A percentile compares a stretch with the other conserved stretches of the same genome.
Evolutionary conservation across 139 green algal species (phyloP).

Genomic region (Asterochloris erici): DNA sequence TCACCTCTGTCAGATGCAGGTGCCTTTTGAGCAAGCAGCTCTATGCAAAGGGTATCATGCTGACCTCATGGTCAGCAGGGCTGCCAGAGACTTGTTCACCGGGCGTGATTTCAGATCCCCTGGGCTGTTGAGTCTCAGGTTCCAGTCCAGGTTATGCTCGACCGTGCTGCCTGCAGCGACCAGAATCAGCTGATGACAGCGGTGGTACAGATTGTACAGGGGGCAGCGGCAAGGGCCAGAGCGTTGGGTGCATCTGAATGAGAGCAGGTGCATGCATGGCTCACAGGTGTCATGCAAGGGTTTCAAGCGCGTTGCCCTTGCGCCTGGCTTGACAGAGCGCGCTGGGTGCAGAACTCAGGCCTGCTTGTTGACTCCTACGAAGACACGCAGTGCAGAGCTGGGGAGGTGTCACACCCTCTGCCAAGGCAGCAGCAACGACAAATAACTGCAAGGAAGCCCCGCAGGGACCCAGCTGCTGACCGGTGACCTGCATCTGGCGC

Average conservation of each 20-base stretch:
- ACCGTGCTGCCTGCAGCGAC: conserved; percentile 35
- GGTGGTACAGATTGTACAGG: not conserved
- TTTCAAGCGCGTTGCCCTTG: not conserved
- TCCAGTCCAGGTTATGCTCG: conserved; percentile 58
- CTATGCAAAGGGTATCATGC: not conserved
- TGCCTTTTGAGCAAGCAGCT: no score
- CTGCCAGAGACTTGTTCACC: conserved; percentile 40
- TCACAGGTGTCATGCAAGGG: not conserved
- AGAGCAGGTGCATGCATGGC: not conserved
- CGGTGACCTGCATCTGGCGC: conserved; percentile 64
- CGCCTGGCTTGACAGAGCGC: not conserved
- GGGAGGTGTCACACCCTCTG: not conserved
- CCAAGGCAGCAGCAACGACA: not conserved
- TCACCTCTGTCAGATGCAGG: not conserved
- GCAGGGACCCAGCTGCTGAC: conserved; percentile 3
- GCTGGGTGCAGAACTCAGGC: not conserved
- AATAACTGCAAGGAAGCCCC: not conserved
- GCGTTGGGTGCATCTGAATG: not conserved
- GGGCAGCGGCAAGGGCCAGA: not conserved
- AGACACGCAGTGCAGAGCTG: not conserved
- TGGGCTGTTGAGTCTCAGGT: conserved; percentile 9
- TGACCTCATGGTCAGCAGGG: conserved; percentile 50
- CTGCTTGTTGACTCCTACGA: not conserved
- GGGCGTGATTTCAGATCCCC: not conserved
- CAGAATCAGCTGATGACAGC: not conserved